phyloP scores from a whole-genome alignment of 768 basidiomycete genomes.

The Sutorius australiensis region DNA sequence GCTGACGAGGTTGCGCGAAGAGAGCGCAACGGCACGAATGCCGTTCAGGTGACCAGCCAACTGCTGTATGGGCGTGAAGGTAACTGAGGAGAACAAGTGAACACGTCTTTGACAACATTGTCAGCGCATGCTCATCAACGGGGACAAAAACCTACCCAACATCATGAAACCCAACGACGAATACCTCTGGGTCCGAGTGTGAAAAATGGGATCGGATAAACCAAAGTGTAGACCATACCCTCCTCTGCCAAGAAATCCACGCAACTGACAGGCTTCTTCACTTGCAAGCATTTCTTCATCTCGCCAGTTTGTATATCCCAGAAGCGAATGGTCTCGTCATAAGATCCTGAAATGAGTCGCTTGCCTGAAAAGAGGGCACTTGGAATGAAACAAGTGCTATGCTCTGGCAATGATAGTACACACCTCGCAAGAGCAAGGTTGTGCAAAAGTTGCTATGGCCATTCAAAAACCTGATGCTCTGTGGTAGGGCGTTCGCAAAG shows the following conservation, averaged over 20 bases:
- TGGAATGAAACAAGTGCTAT: background rate
- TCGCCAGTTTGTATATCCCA: conserved; percentile 77
- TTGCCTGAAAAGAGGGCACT: conserved; percentile 44
- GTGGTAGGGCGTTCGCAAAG: conserved; percentile 71
- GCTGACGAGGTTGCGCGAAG: conserved; percentile 80
- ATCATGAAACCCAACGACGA: conserved; percentile 91
- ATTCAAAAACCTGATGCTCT: conserved; percentile 70
- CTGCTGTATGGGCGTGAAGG: conserved; percentile 80
- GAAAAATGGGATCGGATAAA: background rate
- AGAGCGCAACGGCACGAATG: conserved; percentile 84
- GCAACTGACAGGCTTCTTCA: conserved; percentile 89
- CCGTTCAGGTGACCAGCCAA: conserved; percentile 84
- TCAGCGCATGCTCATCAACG: conserved; percentile 2
- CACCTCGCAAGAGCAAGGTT: conserved; percentile 62
- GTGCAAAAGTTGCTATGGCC: conserved; percentile 91
- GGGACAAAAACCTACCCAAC: conserved; percentile 61
- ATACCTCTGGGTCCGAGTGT: conserved; percentile 55
- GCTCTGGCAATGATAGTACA: background rate
- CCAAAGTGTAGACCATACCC: conserved; percentile 39
- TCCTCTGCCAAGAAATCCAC: conserved; percentile 83
- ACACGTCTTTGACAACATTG: conserved; percentile 54
- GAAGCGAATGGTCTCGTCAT: conserved; percentile 89
- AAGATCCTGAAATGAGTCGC: conserved; percentile 82
- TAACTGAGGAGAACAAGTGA: conserved; percentile 82
- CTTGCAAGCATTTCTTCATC: conserved; percentile 70